Conservation (phyloP, 345 rosid species). For the Garcia nutans region DNA sequence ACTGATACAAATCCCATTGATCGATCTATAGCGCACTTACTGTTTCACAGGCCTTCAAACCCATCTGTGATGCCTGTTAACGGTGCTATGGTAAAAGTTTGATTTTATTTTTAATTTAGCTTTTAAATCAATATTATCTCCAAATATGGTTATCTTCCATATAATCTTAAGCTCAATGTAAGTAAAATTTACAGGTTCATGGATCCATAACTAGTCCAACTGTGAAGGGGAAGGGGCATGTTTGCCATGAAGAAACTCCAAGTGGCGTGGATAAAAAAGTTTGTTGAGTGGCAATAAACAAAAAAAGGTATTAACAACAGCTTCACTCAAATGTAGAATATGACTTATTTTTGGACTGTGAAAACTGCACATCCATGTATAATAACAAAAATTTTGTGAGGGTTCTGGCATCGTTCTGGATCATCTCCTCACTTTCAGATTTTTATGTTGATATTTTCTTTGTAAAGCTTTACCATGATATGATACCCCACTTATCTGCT, state of each 20-base stretch:
- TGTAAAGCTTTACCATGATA: too few species aligned
- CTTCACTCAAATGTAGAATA: background rate
- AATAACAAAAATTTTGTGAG: background rate
- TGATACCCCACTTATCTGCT: too few species aligned
- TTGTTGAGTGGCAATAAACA: background rate
- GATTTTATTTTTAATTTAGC: background rate
- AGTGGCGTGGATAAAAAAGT: slow-evolving; percentile 25
- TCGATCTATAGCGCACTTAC: slow-evolving; percentile 84
- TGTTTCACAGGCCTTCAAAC: slow-evolving; percentile 85
- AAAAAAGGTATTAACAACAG: background rate
- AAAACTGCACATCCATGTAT: slow-evolving; percentile 5
- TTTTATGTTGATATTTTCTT: background rate
- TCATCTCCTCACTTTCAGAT: background rate
- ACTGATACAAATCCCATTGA: slow-evolving; percentile 93
- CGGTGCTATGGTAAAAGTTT: slow-evolving; percentile 47
- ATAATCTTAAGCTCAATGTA: background rate
- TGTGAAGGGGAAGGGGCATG: slow-evolving; percentile 37
- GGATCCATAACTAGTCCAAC: slow-evolving; percentile 45
- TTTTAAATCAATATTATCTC: background rate
- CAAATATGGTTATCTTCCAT: background rate
- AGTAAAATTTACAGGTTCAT: slow-evolving; percentile 43
- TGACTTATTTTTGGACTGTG: background rate
- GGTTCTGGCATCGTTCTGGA: background rate
- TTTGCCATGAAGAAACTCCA: slow-evolving; percentile 28
- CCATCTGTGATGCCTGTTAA: slow-evolving; percentile 42